phyloP scores from a whole-genome alignment of 169 alveolate genomes.

The Plasmodium berghei region DNA sequence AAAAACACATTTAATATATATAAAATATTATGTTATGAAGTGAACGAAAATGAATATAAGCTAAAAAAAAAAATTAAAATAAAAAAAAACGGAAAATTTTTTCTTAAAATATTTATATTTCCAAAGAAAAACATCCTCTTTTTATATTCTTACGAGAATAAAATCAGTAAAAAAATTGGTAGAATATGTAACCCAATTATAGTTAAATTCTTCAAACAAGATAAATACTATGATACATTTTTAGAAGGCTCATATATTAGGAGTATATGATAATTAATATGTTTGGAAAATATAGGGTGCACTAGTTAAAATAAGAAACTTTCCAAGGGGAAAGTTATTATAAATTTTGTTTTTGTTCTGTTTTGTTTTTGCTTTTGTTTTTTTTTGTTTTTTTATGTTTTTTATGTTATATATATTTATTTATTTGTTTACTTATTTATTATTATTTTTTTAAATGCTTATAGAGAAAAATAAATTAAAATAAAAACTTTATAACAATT shows the following conservation, averaged over 20 bases:
- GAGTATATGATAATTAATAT: background rate
- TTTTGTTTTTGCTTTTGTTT: background rate
- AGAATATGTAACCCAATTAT: constrained; percentile 39
- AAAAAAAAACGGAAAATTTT: constrained; percentile 18
- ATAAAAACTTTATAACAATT: too few relatives aligned
- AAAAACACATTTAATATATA: constrained; percentile 5
- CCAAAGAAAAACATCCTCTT: constrained; percentile 20
- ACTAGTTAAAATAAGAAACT: too few relatives aligned
- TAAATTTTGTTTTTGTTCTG: background rate
- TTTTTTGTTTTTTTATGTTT: background rate
- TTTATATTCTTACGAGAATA: constrained; percentile 14
- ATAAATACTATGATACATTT: constrained; percentile 32
- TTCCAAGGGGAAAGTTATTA: background rate
- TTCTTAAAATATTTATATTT: constrained; percentile 24
- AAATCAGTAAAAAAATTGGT: background rate
- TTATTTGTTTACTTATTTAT: background rate
- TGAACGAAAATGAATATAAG: constrained; percentile 13
- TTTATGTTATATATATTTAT: background rate
- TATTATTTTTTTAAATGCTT: too few relatives aligned
- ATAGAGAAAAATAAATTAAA: too few relatives aligned
- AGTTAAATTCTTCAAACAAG: constrained; percentile 27
- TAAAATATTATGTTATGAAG: constrained; percentile 57
- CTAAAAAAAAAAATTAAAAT: constrained; percentile 15
- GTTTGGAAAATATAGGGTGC: too few relatives aligned
- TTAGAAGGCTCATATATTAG: constrained; percentile 13